Evolutionary conservation across 2,329 filamentous ascomycete genomes (phyloP), one percentile per base, ranked within the genome.

Genomic region (Fusarium globosum): DNA sequence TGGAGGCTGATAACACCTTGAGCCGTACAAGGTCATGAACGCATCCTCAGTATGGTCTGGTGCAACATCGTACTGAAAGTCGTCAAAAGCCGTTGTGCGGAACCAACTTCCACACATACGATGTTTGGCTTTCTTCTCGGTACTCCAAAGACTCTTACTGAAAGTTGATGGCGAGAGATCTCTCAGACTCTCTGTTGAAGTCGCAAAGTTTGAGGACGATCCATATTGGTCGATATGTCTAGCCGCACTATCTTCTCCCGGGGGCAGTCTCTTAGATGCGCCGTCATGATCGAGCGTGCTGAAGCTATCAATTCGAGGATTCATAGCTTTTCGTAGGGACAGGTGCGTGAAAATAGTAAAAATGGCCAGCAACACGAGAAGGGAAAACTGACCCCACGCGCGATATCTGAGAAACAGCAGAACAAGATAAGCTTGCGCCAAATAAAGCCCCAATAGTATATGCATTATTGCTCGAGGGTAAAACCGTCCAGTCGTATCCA

Each of bases 201-300:
- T n/a, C 20, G 14, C 20, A 12, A n/a, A 0, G 26, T 6, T n/a
- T n/a, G 45, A 9, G 4, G 14, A n/a, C 30, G 45, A 30, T 4
- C 10, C 45, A 9, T 16, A 12, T n/a, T n/a, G 26, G 4, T 16
- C 14, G 1, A 16, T 0, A 3, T 7, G 0, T 30, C 45, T 6
- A n/a, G 26, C 45, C 20, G 10, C 20, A 2, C 0, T 12, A 16
- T 48, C 10, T 11, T 9, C 45, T 2, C 14, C 4, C 1, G 2
- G 10, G 3, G 16, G 26, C 12, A 3, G 4, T 0, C 1, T 11
- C 10, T 16, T 0, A n/a, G 26, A n/a, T 16, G 0, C 10, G 4
- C 0, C 0, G 20, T 30, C 10, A n/a, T 30, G 0, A 13, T n/a
- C 2, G 4, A 48, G 10, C 4, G 10, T 48, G 45, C 45, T 48